Percentiles rank a stretch among this genome's conserved stretches.
phyloP scores from a whole-genome alignment of 768 basidiomycete genomes.

The Xerocomus potaroensis region DNA sequence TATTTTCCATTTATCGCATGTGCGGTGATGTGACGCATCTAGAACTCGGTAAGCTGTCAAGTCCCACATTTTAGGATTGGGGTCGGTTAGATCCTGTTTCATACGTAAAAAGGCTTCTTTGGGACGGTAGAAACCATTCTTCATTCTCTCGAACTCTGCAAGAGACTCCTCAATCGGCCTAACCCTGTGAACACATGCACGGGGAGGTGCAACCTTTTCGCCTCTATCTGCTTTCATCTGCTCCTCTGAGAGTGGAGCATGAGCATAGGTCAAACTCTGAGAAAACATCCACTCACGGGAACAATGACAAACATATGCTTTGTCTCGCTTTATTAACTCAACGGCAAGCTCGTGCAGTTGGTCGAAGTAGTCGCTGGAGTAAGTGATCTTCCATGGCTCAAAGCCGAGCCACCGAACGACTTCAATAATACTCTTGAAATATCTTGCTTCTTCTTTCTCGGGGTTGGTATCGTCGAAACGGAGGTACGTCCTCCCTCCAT shows the following conservation, averaged over 20 bases:
- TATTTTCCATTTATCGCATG: constrained; percentile 90
- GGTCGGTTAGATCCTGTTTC: constrained; percentile 92
- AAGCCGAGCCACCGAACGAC: constrained; percentile 95
- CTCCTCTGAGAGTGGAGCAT: constrained; percentile 56
- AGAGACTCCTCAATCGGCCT: constrained; percentile 87
- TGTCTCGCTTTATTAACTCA: constrained; percentile 82
- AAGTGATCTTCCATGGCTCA: constrained; percentile 98
- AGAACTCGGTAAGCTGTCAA: constrained; percentile 93
- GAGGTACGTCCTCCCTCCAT: constrained; percentile 89
- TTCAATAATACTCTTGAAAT: constrained; percentile 96
- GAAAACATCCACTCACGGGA: constrained; percentile 60
- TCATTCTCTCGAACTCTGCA: constrained; percentile 88
- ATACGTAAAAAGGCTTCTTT: constrained; percentile 93
- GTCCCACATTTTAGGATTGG: constrained; percentile 99
- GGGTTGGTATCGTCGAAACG: constrained; percentile 99
- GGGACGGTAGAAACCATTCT: constrained; percentile 81
- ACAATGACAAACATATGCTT: constrained; percentile 95
- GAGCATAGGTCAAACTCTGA: constrained; percentile 1
- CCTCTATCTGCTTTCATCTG: constrained; percentile 89
- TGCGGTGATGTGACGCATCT: constrained; percentile 88
- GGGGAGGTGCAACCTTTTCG: constrained; percentile 74
- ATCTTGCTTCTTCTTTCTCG: constrained; percentile 92
- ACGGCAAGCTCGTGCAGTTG: constrained; percentile 82
- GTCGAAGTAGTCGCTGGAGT: constrained; percentile 96
- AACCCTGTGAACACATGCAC: constrained; percentile 81